Conservation (phyloP, 2,329 filamentous ascomycete genomes). For the Sphaerostilbella broomeana region DNA sequence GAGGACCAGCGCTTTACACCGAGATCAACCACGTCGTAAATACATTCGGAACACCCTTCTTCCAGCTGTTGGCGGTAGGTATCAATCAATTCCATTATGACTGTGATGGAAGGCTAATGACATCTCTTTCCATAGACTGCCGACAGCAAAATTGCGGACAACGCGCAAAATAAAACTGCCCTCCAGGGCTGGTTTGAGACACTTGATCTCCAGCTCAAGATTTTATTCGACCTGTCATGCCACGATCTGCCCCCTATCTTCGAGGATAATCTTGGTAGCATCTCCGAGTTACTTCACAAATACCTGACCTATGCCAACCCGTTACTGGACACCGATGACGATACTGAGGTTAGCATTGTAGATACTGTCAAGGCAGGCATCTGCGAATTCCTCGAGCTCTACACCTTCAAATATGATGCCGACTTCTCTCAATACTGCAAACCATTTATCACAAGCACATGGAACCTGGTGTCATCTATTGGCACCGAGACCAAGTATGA, state of each 20-base stretch:
- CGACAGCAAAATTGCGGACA: slow-evolving; percentile 65
- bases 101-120: slow-evolving; percentile 14
- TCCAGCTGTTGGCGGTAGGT: slow-evolving; percentile 67
- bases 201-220: slow-evolving; percentile 80
- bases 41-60: slow-evolving; percentile 78
- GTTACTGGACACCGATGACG: slow-evolving; percentile 77
- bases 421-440: slow-evolving; percentile 76
- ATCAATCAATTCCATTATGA: neutral
- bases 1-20: slow-evolving; percentile 83
- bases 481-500: slow-evolving; percentile 90
- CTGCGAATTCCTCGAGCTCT: slow-evolving; percentile 83
- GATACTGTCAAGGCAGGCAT: slow-evolving; percentile 91
- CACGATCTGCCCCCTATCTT: slow-evolving; percentile 94
- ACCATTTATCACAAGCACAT: slow-evolving; percentile 83
- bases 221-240: slow-evolving; percentile 94
- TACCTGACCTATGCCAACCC: slow-evolving; percentile 86
- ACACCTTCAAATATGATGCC: slow-evolving; percentile 91
- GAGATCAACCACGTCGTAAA: slow-evolving; percentile 94
- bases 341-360: slow-evolving; percentile 76
- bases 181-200: slow-evolving; percentile 77
- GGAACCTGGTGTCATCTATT: slow-evolving; percentile 82
- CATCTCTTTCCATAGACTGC: slow-evolving; percentile 43
- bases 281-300: slow-evolving; percentile 79
- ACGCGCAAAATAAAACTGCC: slow-evolving; percentile 65
- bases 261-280: slow-evolving; percentile 74